A percentile compares a stretch with the other conserved stretches of the same genome.
phyloP scores from a whole-genome alignment of 805 yeast genomes.

The Kuraishia cidri region DNA sequence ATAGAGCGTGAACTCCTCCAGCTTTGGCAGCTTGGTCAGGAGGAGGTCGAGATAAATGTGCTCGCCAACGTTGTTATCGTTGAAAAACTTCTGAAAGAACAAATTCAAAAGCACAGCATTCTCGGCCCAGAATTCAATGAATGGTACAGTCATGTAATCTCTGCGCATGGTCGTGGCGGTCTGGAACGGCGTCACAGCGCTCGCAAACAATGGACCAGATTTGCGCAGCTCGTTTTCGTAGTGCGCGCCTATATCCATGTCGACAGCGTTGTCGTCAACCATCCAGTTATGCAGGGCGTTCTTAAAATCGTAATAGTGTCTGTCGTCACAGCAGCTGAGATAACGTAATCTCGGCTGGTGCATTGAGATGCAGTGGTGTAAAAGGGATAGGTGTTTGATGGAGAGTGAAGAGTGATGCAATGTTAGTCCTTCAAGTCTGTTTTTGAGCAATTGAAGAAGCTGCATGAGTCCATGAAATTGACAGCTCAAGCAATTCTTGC shows the following conservation, averaged over 20 bases:
- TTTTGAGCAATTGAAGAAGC: too few relatives aligned
- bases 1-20: conserved; percentile 10
- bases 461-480: too few relatives aligned
- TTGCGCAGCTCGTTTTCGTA: not conserved
- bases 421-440: not conserved
- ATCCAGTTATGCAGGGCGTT: conserved; percentile 2
- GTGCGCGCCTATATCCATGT: not conserved
- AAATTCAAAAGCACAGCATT: conserved; percentile 11
- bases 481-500: too few relatives aligned
- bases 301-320: not conserved
- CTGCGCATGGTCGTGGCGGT: not conserved
- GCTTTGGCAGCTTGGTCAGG: conserved; percentile 1
- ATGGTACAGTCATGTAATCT: conserved; percentile 10
- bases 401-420: not conserved
- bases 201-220: too few relatives aligned
- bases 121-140: conserved; percentile 9
- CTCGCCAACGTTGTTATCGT: conserved; percentile 7
- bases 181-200: not conserved
- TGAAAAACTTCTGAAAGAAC: conserved; percentile 14
- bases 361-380: not conserved
- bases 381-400: not conserved
- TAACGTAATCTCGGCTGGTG: not conserved
- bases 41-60: conserved; percentile 2
- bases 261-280: conserved; percentile 1
- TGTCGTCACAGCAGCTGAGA: not conserved